Conservation (phyloP, 768 basidiomycete species). For the Ephemerocybe angulata region DNA sequence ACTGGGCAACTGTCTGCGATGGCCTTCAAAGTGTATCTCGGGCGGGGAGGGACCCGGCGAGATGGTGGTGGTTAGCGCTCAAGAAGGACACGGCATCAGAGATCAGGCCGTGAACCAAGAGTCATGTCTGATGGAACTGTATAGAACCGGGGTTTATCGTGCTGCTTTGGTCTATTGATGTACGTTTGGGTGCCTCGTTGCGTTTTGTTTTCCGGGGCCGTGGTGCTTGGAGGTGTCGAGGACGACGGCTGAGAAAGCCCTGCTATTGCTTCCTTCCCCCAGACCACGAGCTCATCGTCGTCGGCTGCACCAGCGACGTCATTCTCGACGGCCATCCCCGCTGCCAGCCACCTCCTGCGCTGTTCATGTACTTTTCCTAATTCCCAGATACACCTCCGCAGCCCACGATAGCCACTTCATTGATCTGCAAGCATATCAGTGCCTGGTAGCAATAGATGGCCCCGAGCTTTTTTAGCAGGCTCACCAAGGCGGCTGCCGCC, state of each 20-base stretch:
- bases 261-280: background rate
- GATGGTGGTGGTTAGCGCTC: background rate
- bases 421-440: background rate
- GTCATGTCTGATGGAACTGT: background rate
- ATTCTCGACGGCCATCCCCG: too few relatives aligned
- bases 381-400: background rate
- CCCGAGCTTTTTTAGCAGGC: constrained; percentile 36
- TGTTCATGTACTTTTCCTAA: background rate
- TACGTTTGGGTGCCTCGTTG: background rate
- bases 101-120: too few relatives aligned
- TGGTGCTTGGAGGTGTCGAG: background rate
- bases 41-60: too few relatives aligned
- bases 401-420: too few relatives aligned
- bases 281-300: too few relatives aligned
- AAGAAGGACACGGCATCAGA: too few relatives aligned
- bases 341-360: background rate
- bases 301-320: too few relatives aligned
- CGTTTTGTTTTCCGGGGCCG: too few relatives aligned
- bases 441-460: constrained; percentile 24
- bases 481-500: constrained; percentile 30
- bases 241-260: background rate
- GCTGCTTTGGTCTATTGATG: too few relatives aligned
- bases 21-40: too few relatives aligned
- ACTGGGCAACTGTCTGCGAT: too few relatives aligned
- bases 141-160: too few relatives aligned